A percentile compares a stretch with the other conserved stretches of the same genome.
phyloP scores from a whole-genome alignment of 2,329 filamentous ascomycete species.

The Pleoardoris graminearum region DNA sequence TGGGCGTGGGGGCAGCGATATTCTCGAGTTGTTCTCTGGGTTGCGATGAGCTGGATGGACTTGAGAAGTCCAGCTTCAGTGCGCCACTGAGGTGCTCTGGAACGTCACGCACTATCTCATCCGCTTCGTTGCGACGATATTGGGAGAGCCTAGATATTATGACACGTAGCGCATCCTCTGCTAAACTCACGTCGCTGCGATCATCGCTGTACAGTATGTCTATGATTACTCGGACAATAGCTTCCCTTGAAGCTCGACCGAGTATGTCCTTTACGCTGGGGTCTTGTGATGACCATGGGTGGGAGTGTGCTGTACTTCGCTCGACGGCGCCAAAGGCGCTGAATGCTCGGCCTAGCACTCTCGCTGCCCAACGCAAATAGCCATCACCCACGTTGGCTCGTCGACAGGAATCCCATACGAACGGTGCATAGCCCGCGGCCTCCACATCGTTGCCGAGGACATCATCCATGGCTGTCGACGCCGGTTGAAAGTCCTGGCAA shows the following conservation, averaged over 20 bases:
- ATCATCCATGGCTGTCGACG: slow-evolving; percentile 63
- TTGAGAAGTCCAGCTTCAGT: slow-evolving; percentile 27
- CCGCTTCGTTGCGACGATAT: slow-evolving; percentile 26
- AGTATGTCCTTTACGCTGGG: slow-evolving; percentile 25
- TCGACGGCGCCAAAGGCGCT: slow-evolving; percentile 68
- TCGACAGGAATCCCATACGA: slow-evolving; percentile 76
- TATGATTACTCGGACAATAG: slow-evolving; percentile 44
- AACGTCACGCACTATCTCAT: slow-evolving; percentile 37
- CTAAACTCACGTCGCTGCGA: slow-evolving; percentile 48
- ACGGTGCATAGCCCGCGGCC: slow-evolving; percentile 64
- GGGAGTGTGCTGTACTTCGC: slow-evolving; percentile 23
- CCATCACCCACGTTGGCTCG: slow-evolving; percentile 64
- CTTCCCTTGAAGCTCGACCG: slow-evolving; percentile 35
- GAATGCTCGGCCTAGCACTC: slow-evolving; percentile 78
- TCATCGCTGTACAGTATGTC: slow-evolving; percentile 46
- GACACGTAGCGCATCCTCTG: slow-evolving; percentile 46
- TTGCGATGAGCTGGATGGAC: slow-evolving; percentile 5
- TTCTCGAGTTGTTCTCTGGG: slow-evolving; percentile 20
- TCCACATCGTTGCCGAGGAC: slow-evolving; percentile 69
- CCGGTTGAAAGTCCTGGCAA: slow-evolving; percentile 72
- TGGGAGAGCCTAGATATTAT: slow-evolving; percentile 33
- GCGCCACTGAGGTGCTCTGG: slow-evolving; percentile 35
- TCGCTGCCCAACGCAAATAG: slow-evolving; percentile 83
- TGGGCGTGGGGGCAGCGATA: slow-evolving; percentile 19
- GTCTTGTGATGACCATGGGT: slow-evolving; percentile 30